These are phyloP conservation scores for Microbotryomycetes sp. DNA, from an alignment of 1,284 basidiomycete species.

Conservation along the genomic window DNA sequence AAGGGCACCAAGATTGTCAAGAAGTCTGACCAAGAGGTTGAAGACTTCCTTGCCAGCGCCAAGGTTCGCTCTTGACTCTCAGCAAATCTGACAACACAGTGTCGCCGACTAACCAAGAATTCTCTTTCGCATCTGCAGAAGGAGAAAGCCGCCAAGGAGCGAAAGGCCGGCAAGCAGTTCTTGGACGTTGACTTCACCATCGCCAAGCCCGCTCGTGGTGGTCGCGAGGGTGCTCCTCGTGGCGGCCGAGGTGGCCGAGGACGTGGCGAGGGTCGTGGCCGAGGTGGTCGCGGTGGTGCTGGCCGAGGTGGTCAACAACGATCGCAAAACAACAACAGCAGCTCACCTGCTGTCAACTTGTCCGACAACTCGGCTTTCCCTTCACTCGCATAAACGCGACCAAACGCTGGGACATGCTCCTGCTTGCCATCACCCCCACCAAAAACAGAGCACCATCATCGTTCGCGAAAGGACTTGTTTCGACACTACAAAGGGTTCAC, in stretches of 20 bases:
- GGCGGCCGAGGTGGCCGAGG: constrained; percentile 24
- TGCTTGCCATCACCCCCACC: too few relatives aligned
- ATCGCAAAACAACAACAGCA: constrained; percentile 6
- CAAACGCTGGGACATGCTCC: background rate
- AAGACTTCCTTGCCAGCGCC: constrained; percentile 22
- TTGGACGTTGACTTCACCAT: constrained; percentile 35
- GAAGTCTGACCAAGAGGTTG: constrained; percentile 28
- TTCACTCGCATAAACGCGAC: constrained; percentile 23
- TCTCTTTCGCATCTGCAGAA: constrained; percentile 19
- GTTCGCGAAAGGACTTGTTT: too few relatives aligned
- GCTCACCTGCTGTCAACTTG: constrained; percentile 20
- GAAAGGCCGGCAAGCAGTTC: constrained; percentile 36
- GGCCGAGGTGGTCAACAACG: constrained; percentile 15
- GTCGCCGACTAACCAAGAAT: background rate
- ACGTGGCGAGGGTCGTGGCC: constrained; percentile 26
- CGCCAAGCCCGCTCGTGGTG: constrained; percentile 10
- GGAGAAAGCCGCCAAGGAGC: constrained; percentile 26
- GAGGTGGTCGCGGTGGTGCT: constrained; percentile 29
- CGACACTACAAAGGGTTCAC: too few relatives aligned
- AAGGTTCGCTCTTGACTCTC: constrained; percentile 16
- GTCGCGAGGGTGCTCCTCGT: constrained; percentile 13
- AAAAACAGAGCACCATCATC: too few relatives aligned
- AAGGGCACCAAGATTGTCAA: constrained; percentile 19
- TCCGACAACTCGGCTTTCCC: constrained; percentile 30
- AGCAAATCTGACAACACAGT: background rate